Evolutionary conservation across 2,329 filamentous ascomycete species (phyloP).

Genomic region (Clarireedia hainanense): DNA sequence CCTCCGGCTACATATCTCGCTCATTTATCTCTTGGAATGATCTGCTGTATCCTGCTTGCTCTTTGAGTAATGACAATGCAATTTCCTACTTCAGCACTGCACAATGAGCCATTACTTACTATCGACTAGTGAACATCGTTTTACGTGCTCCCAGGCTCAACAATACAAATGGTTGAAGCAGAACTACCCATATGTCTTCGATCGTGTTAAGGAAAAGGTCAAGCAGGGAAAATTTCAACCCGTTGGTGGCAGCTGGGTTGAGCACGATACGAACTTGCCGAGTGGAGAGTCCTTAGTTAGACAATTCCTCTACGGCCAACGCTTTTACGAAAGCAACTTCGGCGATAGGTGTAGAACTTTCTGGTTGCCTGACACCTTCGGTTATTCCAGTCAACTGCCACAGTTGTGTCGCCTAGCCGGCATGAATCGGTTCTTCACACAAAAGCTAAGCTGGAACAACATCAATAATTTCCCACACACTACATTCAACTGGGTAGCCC

Average conservation of each 20-base stretch:
- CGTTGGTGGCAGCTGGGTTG: slow-evolving; percentile 96
- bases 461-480: slow-evolving; percentile 99
- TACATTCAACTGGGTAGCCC: slow-evolving; percentile 95
- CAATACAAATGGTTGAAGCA: slow-evolving; percentile 97
- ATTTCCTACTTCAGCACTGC: no score
- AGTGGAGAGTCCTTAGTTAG: slow-evolving; percentile 89
- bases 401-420: slow-evolving; percentile 90
- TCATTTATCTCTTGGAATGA: no score
- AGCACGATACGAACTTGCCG: slow-evolving; percentile 96
- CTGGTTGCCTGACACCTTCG: slow-evolving; percentile 97
- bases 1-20: no score
- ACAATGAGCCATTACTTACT: no score
- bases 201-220: slow-evolving; percentile 85
- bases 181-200: slow-evolving; percentile 79
- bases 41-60: no score
- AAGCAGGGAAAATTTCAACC: slow-evolving; percentile 87
- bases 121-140: slow-evolving; percentile 60
- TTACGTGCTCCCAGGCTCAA: slow-evolving; percentile 88
- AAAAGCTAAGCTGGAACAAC: slow-evolving; percentile 99
- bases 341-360: slow-evolving; percentile 84
- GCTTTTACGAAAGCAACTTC: slow-evolving; percentile 90
- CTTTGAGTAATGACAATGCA: no score
- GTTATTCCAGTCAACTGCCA: slow-evolving; percentile 90
- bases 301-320: slow-evolving; percentile 91
- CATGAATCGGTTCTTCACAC: slow-evolving; percentile 94